phyloP scores from a whole-genome alignment of 306 rosid species.

The Vigna reflexopilosa region DNA sequence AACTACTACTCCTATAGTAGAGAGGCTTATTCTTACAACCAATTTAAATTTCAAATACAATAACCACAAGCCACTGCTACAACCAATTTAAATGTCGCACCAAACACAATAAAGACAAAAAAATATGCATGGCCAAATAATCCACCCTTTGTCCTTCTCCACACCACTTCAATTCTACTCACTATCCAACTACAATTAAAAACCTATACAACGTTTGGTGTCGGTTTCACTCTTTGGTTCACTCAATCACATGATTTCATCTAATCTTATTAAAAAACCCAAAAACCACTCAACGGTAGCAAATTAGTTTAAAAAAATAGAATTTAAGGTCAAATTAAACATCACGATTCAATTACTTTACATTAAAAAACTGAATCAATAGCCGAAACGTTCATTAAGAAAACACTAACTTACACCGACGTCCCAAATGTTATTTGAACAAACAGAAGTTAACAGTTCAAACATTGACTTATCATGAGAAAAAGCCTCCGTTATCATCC shows the following conservation, averaged over 20 bases:
- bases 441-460: neutral
- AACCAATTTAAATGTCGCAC: neutral
- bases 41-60: neutral
- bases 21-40: too few species aligned
- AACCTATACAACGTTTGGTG: neutral
- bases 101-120: constrained; percentile 11
- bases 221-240: constrained; percentile 1
- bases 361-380: too few species aligned
- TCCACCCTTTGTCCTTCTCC: neutral
- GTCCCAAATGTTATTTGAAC: neutral
- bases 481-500: neutral
- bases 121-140: neutral
- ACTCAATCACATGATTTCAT: neutral
- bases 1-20: too few species aligned
- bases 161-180: neutral
- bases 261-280: too few species aligned
- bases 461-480: neutral
- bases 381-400: too few species aligned
- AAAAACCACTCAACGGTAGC: too few species aligned
- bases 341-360: too few species aligned
- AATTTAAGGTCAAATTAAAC: too few species aligned
- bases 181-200: neutral
- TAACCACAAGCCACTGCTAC: neutral
- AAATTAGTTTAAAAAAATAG: too few species aligned
- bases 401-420: neutral